Percentiles rank a stretch among this genome's conserved stretches.
Conservation (phyloP, 768 basidiomycete species). For the Paxillus rubicundulus region DNA sequence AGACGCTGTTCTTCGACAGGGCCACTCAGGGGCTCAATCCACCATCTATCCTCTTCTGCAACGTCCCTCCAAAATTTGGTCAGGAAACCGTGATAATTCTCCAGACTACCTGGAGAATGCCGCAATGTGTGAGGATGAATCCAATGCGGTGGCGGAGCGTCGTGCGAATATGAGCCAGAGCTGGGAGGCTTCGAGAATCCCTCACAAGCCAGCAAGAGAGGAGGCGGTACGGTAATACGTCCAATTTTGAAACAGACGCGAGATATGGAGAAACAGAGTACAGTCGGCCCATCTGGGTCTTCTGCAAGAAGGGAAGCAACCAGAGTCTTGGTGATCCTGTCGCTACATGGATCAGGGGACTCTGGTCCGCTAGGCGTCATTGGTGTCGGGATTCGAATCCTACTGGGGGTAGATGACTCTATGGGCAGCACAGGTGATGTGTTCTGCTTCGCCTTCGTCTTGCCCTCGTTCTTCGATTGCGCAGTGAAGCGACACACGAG, state of each 20-base stretch:
- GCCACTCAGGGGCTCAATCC: slow-evolving; percentile 53
- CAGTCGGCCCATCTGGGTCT: slow-evolving; percentile 40
- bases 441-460: background rate
- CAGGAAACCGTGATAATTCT: slow-evolving; percentile 43
- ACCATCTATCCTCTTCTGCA: slow-evolving; percentile 58
- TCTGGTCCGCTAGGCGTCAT: background rate
- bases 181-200: slow-evolving; percentile 41
- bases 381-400: background rate
- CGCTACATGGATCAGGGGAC: background rate
- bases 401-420: background rate
- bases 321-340: background rate
- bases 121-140: slow-evolving; percentile 7
- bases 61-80: slow-evolving; percentile 60
- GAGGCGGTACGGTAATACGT: slow-evolving; percentile 69
- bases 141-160: slow-evolving; percentile 14
- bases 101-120: slow-evolving; percentile 14
- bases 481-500: slow-evolving; percentile 14
- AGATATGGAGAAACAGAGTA: slow-evolving; percentile 60
- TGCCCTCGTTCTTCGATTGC: background rate
- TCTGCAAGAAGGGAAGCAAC: background rate
- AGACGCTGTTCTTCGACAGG: slow-evolving; percentile 36
- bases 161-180: slow-evolving; percentile 10
- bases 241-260: slow-evolving; percentile 67
- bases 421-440: background rate
- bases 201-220: slow-evolving; percentile 53